Base-by-base conservation (phyloP, 2,329 filamentous ascomycete species). In the Verticillium isaacii region DNA sequence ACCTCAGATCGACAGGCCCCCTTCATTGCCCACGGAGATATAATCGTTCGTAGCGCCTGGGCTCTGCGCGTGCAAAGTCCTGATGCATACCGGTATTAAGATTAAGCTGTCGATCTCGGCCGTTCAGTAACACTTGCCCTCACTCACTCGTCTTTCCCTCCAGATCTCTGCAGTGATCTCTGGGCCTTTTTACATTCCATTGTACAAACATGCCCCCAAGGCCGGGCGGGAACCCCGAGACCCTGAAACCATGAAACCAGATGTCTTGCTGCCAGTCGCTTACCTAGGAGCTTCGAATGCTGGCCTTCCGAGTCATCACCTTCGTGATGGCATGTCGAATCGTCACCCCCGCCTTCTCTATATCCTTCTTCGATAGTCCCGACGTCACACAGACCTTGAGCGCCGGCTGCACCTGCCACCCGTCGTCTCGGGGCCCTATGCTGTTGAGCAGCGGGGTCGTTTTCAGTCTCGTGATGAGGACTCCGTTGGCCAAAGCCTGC, bases 281-380 rank as follows among this genome's bases (percentile, higher is more conserved):
- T 19, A 8, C 23, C 19, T 19, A 56, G 11, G 58, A 9, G 80
- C 64, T 60, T 56, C 39, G 25, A 32, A 76, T 78, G 70, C 79
- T 86, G 32, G 80, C 75, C 73, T 87, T 88, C 64, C 85, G 80
- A 23, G 84, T 86, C 83, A 99, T 87, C 64, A 98, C 87, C 78
- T 97, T 97, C 59, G 93, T 96, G 67, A 98, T 91, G 15, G 95
- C 94, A 77, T 97, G 93, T 63, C 94, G 84, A 67, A 99, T 93
- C 11, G 86, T 88, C 8, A 89, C 87, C 15, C 93, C 95, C 0
- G 95, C 92, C 80, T 96, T 97, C 78, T 99, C 96, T 60, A 93
- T 90, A 75, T 99, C 95, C 79, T 96, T 97, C 81, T 91, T 96
- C 29, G 91, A 90, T 65, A 99, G 79, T 1, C 91, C 95, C 5